These are phyloP conservation scores for Fusarium vanettenii DNA, from an alignment of 2,329 filamentous ascomycete genomes.

Conservation along the genomic window DNA sequence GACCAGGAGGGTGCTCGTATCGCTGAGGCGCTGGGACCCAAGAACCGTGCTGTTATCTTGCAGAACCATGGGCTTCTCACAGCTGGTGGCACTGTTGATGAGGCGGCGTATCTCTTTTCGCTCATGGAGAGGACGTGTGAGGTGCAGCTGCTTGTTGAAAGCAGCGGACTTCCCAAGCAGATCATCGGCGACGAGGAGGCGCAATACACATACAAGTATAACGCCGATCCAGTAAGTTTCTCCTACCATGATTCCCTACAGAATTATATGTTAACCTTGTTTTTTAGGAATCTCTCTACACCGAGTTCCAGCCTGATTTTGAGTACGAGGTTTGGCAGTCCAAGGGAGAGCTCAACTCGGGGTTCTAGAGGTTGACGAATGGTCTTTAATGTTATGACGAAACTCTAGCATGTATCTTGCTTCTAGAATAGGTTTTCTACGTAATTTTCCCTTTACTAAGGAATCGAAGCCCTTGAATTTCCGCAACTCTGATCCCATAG, in stretches of 20 bases:
- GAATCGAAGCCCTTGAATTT: background rate
- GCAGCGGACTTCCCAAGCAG: constrained; percentile 40
- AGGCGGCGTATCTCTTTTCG: constrained; percentile 71
- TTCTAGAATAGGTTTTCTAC: background rate
- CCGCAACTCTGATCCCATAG: background rate
- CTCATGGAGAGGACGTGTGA: constrained; percentile 49
- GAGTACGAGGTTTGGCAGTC: constrained; percentile 49
- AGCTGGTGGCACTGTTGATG: constrained; percentile 72
- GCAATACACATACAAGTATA: constrained; percentile 51
- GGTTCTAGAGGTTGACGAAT: background rate
- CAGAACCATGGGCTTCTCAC: constrained; percentile 75
- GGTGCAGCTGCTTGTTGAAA: constrained; percentile 49
- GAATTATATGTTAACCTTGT: background rate
- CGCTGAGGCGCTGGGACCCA: constrained; percentile 65
- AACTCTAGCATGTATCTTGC: background rate
- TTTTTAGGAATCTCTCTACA: constrained; percentile 46
- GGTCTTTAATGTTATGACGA: background rate
- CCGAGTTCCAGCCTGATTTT: constrained; percentile 51
- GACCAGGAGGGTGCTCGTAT: constrained; percentile 70
- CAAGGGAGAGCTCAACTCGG: constrained; percentile 35
- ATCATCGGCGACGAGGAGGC: constrained; percentile 53
- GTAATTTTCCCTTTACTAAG: background rate
- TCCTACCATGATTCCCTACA: rapidly evolving
- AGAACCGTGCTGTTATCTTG: constrained; percentile 66
- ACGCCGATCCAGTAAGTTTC: constrained; percentile 44